Conservation (phyloP, 495 filamentous ascomycete genomes). For the Platismatia glauca region DNA sequence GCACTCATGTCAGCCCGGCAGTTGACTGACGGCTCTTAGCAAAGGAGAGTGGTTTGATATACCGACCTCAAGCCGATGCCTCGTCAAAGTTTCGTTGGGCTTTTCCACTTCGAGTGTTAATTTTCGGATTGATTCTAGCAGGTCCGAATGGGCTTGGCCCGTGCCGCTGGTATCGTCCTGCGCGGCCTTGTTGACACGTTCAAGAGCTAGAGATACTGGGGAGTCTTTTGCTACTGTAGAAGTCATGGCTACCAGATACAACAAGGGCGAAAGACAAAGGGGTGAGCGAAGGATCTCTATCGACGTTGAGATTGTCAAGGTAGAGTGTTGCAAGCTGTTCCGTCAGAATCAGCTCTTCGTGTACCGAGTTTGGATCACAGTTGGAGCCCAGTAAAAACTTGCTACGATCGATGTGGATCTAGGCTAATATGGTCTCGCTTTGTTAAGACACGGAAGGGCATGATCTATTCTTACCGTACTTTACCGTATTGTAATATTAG, state of each 20-base stretch:
- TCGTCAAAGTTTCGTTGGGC: constrained; percentile 25
- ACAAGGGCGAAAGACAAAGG: no score
- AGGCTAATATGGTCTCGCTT: no score
- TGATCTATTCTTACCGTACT: no score
- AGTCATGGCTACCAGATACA: background rate
- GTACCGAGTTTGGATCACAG: no score
- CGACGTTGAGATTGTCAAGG: no score
- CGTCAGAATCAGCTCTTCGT: no score
- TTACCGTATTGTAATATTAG: no score
- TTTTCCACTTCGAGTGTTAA: constrained; percentile 26
- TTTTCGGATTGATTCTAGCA: constrained; percentile 25
- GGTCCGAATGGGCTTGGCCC: constrained; percentile 20
- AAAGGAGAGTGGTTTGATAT: background rate
- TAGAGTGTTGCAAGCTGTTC: no score
- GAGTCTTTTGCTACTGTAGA: background rate
- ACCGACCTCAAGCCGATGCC: constrained; percentile 26
- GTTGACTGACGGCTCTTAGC: background rate
- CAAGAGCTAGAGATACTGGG: constrained; percentile 11
- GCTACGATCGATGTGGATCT: no score
- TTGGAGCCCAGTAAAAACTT: no score
- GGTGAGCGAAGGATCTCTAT: no score
- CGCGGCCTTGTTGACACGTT: constrained; percentile 22
- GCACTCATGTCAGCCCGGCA: background rate
- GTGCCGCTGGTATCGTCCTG: constrained; percentile 18
- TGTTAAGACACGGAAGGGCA: no score